Conservation (phyloP, 768 basidiomycete species). For the Saitozyma sp. region DNA sequence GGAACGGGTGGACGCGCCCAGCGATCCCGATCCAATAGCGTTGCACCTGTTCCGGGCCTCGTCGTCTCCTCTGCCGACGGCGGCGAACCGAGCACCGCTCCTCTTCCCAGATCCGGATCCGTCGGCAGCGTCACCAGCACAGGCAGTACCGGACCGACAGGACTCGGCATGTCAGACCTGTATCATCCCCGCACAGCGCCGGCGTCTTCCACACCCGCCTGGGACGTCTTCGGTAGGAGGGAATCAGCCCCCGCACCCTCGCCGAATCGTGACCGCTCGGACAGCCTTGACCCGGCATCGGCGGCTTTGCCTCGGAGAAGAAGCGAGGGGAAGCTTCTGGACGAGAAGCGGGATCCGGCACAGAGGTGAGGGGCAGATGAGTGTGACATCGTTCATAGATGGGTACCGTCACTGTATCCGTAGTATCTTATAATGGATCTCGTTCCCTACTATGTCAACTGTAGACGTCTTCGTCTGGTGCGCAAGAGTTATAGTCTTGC, state of each 20-base stretch:
- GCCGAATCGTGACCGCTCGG: too few species aligned
- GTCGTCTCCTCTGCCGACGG: neutral
- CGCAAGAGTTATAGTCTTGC: too few species aligned
- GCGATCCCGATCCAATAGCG: slow-evolving; percentile 20
- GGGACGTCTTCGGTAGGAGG: slow-evolving; percentile 31
- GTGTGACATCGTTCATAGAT: too few species aligned
- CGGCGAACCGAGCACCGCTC: neutral
- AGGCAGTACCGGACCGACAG: neutral
- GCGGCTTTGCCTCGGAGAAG: too few species aligned
- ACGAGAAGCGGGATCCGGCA: too few species aligned
- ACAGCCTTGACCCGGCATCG: too few species aligned
- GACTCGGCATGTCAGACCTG: neutral
- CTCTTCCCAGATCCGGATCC: neutral
- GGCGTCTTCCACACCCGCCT: slow-evolving; percentile 9
- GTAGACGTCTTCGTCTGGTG: too few species aligned
- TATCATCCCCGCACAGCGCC: neutral
- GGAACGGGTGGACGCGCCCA: slow-evolving; percentile 52
- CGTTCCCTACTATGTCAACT: too few species aligned
- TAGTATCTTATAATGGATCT: too few species aligned
- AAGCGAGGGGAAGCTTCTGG: too few species aligned
- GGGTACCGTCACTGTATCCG: too few species aligned
- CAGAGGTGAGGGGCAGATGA: too few species aligned
- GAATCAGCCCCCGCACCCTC: neutral
- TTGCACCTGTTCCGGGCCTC: neutral
- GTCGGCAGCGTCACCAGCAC: neutral